phyloP scores from a whole-genome alignment of 306 rosid species.

The Ormosia emarginata region DNA sequence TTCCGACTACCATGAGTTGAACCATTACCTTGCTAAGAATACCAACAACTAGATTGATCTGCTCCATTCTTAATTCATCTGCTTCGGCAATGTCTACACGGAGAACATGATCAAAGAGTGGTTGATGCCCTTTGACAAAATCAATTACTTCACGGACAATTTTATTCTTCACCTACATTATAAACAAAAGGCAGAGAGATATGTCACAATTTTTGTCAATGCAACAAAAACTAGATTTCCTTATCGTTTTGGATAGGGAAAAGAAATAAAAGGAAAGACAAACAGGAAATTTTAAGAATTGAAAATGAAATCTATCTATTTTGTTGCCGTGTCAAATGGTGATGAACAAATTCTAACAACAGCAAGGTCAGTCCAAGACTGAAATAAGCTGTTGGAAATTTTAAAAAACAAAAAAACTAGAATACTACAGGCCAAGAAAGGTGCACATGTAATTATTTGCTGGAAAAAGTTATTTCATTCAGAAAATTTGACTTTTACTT shows the following conservation, averaged over 20 bases:
- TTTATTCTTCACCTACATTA: slow-evolving; percentile 77
- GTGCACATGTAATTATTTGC: neutral
- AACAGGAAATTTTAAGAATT: neutral
- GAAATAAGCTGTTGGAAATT: neutral
- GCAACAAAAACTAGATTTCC: neutral
- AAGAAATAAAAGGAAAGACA: neutral
- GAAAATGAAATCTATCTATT: neutral
- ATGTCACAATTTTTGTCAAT: neutral
- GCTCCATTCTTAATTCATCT: slow-evolving; percentile 79
- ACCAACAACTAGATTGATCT: slow-evolving; percentile 84
- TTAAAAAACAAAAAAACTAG: neutral
- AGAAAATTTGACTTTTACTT: neutral
- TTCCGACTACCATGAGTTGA: no score
- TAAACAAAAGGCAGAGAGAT: neutral
- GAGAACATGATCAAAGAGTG: slow-evolving; percentile 73
- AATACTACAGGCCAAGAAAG: neutral
- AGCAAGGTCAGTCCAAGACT: neutral
- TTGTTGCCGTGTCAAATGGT: neutral
- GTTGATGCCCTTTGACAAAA: slow-evolving; percentile 83
- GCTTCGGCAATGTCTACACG: slow-evolving; percentile 68
- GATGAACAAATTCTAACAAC: neutral
- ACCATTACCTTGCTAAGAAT: slow-evolving; percentile 84
- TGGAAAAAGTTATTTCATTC: neutral
- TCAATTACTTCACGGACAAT: slow-evolving; percentile 87
- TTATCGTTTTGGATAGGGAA: neutral